A percentile compares a stretch with the other conserved stretches of the same genome.
These are phyloP conservation scores for Meyerozyma guilliermondii DNA, from an alignment of 1,139 yeast species.

Conservation along the genomic window DNA sequence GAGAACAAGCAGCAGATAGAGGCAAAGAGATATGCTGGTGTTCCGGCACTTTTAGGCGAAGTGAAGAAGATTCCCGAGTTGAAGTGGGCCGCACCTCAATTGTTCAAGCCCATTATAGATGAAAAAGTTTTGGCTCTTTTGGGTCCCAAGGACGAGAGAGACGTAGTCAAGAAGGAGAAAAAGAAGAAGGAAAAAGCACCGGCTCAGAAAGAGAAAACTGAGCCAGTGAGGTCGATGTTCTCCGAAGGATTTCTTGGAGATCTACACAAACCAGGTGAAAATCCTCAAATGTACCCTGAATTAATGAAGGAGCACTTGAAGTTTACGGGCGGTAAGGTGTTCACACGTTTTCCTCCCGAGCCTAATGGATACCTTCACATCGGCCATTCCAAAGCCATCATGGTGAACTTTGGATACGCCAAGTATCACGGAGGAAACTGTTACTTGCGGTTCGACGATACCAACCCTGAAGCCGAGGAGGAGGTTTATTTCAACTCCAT, in stretches of 20 bases:
- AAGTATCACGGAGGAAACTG: slow-evolving; percentile 80
- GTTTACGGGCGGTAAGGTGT: slow-evolving; percentile 75
- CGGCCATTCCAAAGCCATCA: slow-evolving; percentile 97
- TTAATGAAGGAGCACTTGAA: slow-evolving; percentile 74
- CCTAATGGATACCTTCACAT: slow-evolving; percentile 96
- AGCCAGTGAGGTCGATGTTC: slow-evolving; percentile 69
- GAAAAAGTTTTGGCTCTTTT: slow-evolving; percentile 59
- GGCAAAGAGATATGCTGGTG: slow-evolving; percentile 68
- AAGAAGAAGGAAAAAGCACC: slow-evolving; percentile 37
- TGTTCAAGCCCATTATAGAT: slow-evolving; percentile 84
- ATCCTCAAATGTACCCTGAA: slow-evolving; percentile 85
- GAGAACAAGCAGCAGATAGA: slow-evolving; percentile 54
- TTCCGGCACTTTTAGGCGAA: slow-evolving; percentile 73
- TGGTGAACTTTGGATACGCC: slow-evolving; percentile 95
- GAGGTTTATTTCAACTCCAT: slow-evolving; percentile 85
- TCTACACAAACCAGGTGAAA: slow-evolving; percentile 91
- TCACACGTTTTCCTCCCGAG: slow-evolving; percentile 97
- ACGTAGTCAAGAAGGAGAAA: slow-evolving; percentile 74
- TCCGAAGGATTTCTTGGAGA: slow-evolving; percentile 94
- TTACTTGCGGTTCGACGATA: slow-evolving; percentile 91
- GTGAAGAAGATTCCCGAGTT: slow-evolving; percentile 67
- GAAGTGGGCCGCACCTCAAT: slow-evolving; percentile 89
- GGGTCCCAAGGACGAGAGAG: slow-evolving; percentile 97
- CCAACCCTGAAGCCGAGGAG: slow-evolving; percentile 98
- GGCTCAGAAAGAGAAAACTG: slow-evolving; percentile 17